These are phyloP conservation scores for Babesia ovis DNA, from an alignment of 169 alveolate species.

Conservation along the genomic window DNA sequence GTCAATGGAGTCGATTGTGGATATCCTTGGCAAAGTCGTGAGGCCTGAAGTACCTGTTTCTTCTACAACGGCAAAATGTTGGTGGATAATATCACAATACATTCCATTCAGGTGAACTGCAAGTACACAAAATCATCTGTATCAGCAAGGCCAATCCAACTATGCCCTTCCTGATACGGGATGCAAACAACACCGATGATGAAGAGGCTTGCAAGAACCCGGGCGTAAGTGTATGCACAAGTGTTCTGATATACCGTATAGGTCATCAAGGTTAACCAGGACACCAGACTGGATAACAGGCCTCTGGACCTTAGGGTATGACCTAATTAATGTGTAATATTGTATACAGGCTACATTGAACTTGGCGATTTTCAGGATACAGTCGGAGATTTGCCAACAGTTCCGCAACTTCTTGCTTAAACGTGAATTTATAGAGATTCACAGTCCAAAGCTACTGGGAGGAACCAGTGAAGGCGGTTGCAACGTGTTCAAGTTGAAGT, in stretches of 20 bases:
- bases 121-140: slow-evolving; percentile 84
- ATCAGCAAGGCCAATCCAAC: slow-evolving; percentile 83
- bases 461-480: slow-evolving; percentile 99
- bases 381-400: slow-evolving; percentile 90
- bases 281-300: slow-evolving; percentile 95
- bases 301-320: slow-evolving; percentile 95
- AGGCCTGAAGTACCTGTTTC: slow-evolving; percentile 88
- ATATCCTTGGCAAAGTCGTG: slow-evolving; percentile 88
- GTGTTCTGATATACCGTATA: slow-evolving; percentile 41
- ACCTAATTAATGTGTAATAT: slow-evolving; percentile 35
- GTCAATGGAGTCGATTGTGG: slow-evolving; percentile 91
- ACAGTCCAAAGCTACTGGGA: slow-evolving; percentile 98
- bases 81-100: background rate
- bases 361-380: slow-evolving; percentile 90
- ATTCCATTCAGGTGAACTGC: slow-evolving; percentile 78
- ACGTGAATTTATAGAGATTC: slow-evolving; percentile 94
- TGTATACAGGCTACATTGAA: slow-evolving; percentile 46
- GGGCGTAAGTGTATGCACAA: slow-evolving; percentile 6
- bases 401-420: slow-evolving; percentile 90
- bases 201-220: slow-evolving; percentile 74
- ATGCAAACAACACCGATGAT: slow-evolving; percentile 90
- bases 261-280: slow-evolving; percentile 90
- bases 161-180: slow-evolving; percentile 95
- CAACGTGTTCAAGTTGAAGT: slow-evolving; percentile 91
- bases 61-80: slow-evolving; percentile 87